Base-by-base conservation (phyloP, 257 asterid genomes). In the Coffea eugenioides region DNA sequence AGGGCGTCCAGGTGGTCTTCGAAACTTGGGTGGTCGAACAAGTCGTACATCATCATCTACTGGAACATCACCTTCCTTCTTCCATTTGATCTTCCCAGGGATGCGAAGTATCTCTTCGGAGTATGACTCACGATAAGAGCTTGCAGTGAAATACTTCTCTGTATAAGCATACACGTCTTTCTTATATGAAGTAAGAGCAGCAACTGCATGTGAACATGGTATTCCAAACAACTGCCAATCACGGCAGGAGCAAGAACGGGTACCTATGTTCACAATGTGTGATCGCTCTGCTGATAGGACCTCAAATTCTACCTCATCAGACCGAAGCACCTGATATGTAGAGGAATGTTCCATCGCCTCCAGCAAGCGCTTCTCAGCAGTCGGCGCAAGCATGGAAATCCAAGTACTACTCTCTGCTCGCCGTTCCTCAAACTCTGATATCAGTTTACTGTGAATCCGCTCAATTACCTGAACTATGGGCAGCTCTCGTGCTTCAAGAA, bases 131-230 rank as follows among this genome's bases (percentile, higher is more conserved):
- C 86, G 74, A 70, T 89, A 91, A 78, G 86, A 79, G 18, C 83
- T 90, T 76, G 86, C 83, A 16, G 91, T 81, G 59, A 91, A 91
- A 68, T 76, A 83, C 84, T 86, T 92, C 5, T 83, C 89, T 2
- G 89, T 85, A 75, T 84, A 91, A 46, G 85, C 89, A 69, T 89
- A 88, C 3, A 92, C 81, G 71, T 92, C 91, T 27, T 91, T 90
- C 81, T 79, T 86, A 45, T 88, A 91, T 7, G 89, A 90, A 68
- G 85, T 12, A 34, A 92, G 82, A 13, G 97, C 94, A 49, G 96
- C 97, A 78, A 90, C 86, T 25, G 89, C 96, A 70, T 92, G 97
- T 5, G 96, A 88, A 81, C 97, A 92, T n/a, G 96, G 97, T 72
- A 92, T 72, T 31, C 93, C 89, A 25, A 83, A 85, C 78, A 91